Evolutionary conservation across 2,329 filamentous ascomycete genomes (phyloP).

Genomic region (Colletotrichum melonis): DNA sequence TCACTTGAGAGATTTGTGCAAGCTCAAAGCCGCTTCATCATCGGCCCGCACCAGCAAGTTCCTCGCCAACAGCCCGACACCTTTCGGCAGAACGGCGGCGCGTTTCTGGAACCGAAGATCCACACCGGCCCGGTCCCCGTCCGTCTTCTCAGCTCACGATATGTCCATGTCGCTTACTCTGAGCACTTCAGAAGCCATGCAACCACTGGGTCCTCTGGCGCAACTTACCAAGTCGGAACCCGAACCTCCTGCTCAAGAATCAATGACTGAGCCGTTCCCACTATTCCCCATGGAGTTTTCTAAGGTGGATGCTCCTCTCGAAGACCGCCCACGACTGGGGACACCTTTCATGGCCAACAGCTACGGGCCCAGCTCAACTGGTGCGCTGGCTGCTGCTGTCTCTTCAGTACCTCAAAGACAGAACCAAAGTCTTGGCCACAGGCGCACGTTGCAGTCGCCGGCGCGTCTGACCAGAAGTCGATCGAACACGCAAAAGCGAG

Average conservation of each 20-base stretch:
- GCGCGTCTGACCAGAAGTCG: constrained; percentile 62
- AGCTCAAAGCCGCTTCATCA: constrained; percentile 59
- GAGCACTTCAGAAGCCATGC: constrained; percentile 74
- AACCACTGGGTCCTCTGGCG: constrained; percentile 70
- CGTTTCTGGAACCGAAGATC: constrained; percentile 62
- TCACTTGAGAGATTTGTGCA: constrained; percentile 73
- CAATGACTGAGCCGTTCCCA: constrained; percentile 35
- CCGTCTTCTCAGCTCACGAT: constrained; percentile 69
- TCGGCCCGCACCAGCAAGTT: constrained; percentile 56
- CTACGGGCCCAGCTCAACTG: constrained; percentile 72
- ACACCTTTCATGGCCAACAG: constrained; percentile 69
- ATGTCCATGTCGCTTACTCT: constrained; percentile 72
- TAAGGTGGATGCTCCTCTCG: constrained; percentile 36
- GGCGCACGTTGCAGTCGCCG: constrained; percentile 64
- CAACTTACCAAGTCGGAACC: constrained; percentile 63
- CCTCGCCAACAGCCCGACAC: constrained; percentile 66
- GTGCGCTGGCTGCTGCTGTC: constrained; percentile 54
- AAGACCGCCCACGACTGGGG: constrained; percentile 54
- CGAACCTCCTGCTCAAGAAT: constrained; percentile 38
- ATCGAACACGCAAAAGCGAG: constrained; percentile 65
- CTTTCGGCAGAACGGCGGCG: constrained; percentile 63
- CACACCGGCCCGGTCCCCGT: constrained; percentile 57
- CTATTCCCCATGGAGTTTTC: constrained; percentile 7
- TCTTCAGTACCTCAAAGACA: constrained; percentile 50
- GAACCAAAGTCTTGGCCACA: constrained; percentile 61